Evolutionary conservation across 2,329 filamentous ascomycete species (phyloP), one percentile per base, ranked within the genome.

Genomic region (Elsinoe perseae): DNA sequence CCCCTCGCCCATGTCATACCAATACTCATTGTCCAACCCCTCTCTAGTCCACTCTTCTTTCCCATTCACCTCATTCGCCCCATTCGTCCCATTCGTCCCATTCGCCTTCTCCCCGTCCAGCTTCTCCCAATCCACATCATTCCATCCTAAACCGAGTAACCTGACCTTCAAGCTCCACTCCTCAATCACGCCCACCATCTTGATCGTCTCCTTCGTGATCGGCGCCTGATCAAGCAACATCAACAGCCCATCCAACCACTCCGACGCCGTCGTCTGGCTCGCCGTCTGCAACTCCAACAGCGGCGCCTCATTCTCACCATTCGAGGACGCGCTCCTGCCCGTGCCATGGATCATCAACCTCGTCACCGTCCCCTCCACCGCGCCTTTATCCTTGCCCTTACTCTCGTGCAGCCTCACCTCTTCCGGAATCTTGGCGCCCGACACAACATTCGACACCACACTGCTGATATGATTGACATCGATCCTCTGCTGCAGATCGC

Each of bases 151-250:
- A 70, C 97, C 98, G 64, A 98, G 76, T 67, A 98, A 73, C 38
- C 93, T 79, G 60, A 98, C 95, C 75, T 95, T 95, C 61, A 97
- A 75, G 3, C 93, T 91, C 68, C 95, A 97, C 63, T 95, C 87
- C 66, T 84, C 84, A 58, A 97, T 87, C 64, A 96, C 75, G 56
- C 85, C 83, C 55, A 96, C 85, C 60, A 97, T 75, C 70, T 93
- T 95, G 68, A 86, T 92, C 32, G 93, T 97, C 73, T 97, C 92
- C 2, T 90, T 83, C n/a, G 93, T 98, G 68, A 98, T 96, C 18
- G 93, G 93, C 58, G 91, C 83, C 71, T 98, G 93, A 67, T 95
- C 90, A 21, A 98, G 79, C 56, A 98, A 77, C 90, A 98, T 95
- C 57, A 97, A 78, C 61, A 98, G 74, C 1, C 93, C 93, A 69